phyloP scores from a whole-genome alignment of 1,284 basidiomycete species.

The Trametes hirsuta region DNA sequence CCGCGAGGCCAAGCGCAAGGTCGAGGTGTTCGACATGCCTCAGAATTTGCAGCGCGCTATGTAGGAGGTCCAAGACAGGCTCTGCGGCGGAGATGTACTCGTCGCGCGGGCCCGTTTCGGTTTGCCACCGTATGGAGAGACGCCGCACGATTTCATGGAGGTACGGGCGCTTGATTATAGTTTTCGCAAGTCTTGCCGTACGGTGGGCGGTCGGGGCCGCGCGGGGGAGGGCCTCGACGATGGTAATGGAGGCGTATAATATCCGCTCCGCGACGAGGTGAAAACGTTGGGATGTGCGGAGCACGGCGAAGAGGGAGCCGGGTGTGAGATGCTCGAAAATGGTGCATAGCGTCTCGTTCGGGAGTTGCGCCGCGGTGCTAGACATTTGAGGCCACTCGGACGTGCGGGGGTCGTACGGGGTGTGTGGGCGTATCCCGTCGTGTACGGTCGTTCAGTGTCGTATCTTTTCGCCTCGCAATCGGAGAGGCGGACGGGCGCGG shows the following conservation, averaged over 20 bases:
- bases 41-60: constrained; percentile 45
- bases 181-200: constrained; percentile 54
- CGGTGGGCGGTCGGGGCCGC: constrained; percentile 44
- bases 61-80: constrained; percentile 27
- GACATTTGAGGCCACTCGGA: constrained; percentile 17
- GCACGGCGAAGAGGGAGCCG: constrained; percentile 42
- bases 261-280: constrained; percentile 58
- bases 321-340: constrained; percentile 52
- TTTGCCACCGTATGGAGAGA: constrained; percentile 58
- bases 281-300: constrained; percentile 53
- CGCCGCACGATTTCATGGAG: constrained; percentile 49
- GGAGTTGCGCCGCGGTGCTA: constrained; percentile 36
- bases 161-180: constrained; percentile 49
- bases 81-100: constrained; percentile 30
- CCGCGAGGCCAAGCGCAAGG: constrained; percentile 49
- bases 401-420: not conserved
- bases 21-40: constrained; percentile 55
- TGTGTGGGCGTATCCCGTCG: not conserved
- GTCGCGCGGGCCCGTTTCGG: constrained; percentile 35
- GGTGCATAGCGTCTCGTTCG: constrained; percentile 59
- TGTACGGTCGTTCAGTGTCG: not conserved
- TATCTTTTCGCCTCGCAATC: not conserved
- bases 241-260: constrained; percentile 55
- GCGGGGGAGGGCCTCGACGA: constrained; percentile 51
- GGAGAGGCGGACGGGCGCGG: not conserved